Evolutionary conservation across 139 green algal genomes (phyloP).

Genomic region (Coelastrella sp.): DNA sequence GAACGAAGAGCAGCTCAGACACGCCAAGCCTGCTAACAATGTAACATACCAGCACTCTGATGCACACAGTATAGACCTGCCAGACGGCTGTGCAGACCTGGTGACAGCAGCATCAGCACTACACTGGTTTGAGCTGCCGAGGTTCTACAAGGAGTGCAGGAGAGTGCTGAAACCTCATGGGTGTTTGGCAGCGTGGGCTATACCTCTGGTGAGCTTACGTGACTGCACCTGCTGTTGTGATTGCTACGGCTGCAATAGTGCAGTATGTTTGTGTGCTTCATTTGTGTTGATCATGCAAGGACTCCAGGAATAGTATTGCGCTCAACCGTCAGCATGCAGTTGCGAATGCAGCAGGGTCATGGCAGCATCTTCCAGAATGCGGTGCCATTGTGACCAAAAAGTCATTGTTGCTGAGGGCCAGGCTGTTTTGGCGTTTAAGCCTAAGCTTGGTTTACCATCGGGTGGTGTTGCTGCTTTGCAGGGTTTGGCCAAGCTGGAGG

Average conservation of each 20-base stretch:
- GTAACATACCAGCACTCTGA: conserved; percentile 15
- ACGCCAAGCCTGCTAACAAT: conserved; percentile 21
- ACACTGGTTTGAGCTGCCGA: conserved; percentile 37
- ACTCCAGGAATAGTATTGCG: too few relatives aligned
- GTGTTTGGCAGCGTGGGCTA: conserved; percentile 33
- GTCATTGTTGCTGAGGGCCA: too few relatives aligned
- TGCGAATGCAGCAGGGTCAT: too few relatives aligned
- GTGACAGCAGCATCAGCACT: conserved; percentile 39
- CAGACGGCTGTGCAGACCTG: conserved; percentile 19
- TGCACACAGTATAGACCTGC: conserved; percentile 40
- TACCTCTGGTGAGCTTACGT: conserved; percentile 13
- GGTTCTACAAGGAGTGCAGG: background rate
- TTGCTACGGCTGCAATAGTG: too few relatives aligned
- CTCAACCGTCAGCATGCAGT: too few relatives aligned
- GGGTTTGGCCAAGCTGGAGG: conserved; percentile 28
- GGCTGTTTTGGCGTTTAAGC: too few relatives aligned
- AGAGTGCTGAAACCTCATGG: conserved; percentile 33
- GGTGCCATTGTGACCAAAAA: too few relatives aligned
- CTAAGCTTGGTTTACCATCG: too few relatives aligned
- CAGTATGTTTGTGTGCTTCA: too few relatives aligned
- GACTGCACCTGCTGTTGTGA: background rate
- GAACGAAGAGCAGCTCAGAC: conserved; percentile 21
- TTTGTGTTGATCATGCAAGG: too few relatives aligned
- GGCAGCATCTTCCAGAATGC: too few relatives aligned
- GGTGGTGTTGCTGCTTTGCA: background rate